Conservation (phyloP, 306 rosid species). For the Rosa multiflora region DNA sequence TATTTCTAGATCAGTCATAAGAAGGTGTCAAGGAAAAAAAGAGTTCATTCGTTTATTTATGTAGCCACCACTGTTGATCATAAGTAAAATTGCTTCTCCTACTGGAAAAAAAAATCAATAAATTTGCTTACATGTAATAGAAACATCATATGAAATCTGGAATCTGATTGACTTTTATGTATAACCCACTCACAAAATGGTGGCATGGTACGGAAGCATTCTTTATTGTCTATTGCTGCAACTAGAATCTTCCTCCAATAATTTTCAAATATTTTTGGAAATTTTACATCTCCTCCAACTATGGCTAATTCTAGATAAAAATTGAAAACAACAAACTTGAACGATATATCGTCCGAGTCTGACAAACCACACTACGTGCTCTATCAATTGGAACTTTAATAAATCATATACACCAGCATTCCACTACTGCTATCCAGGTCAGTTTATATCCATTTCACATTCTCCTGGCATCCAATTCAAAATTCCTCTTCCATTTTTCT, state of each 20-base stretch:
- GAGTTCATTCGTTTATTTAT: not conserved
- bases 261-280: not conserved
- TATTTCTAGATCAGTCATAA: not conserved
- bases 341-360: not conserved
- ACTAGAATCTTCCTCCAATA: not conserved
- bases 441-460: not conserved
- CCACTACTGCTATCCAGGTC: not conserved
- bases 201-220: not conserved
- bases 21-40: not conserved
- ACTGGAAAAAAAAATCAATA: not conserved
- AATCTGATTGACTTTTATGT: not conserved
- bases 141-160: not conserved
- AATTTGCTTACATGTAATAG: not conserved
- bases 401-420: not conserved
- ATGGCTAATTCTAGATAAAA: constrained; percentile 5
- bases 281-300: not conserved
- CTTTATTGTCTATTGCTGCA: not conserved
- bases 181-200: not conserved
- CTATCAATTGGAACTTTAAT: not conserved
- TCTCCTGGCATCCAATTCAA: not conserved
- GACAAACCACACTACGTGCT: not conserved
- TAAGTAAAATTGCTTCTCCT: not conserved
- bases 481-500: not conserved
- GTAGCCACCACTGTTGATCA: not conserved
- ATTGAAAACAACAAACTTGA: not conserved